Percentiles rank a stretch among this genome's conserved stretches.
Evolutionary conservation across 2,329 filamentous ascomycete species (phyloP).

Genomic region (Paecilomyces variotii): DNA sequence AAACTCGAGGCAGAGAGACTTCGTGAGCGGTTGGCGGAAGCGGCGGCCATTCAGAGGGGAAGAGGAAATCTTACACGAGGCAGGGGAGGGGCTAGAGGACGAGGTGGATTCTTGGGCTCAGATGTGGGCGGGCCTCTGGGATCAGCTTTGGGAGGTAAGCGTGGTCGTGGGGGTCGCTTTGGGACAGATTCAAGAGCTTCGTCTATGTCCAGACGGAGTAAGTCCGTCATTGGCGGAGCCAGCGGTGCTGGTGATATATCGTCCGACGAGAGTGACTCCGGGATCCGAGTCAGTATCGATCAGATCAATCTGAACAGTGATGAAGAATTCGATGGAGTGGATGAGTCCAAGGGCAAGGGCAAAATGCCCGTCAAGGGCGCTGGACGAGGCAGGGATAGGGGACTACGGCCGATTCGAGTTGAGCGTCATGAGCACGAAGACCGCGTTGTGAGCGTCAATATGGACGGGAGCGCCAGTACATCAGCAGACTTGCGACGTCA

Average conservation of each 20-base stretch:
- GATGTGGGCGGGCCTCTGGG: conserved; percentile 21
- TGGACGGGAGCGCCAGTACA: conserved; percentile 42
- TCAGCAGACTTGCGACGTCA: conserved; percentile 33
- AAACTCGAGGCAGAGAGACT: conserved; percentile 34
- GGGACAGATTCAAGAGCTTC: conserved; percentile 17
- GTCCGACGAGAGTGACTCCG: conserved; percentile 40
- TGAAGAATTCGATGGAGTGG: conserved; percentile 35
- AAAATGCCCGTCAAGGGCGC: conserved; percentile 20
- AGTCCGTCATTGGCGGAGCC: conserved; percentile 19
- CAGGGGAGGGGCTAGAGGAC: conserved; percentile 22
- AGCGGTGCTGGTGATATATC: conserved; percentile 22
- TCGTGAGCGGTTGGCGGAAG: conserved; percentile 31
- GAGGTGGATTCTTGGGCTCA: conserved; percentile 18
- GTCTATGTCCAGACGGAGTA: conserved; percentile 20
- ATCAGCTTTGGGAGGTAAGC: conserved; percentile 17
- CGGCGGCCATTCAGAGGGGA: conserved; percentile 30
- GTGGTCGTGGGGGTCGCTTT: conserved; percentile 15
- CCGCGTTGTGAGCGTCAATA: conserved; percentile 45
- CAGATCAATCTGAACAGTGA: conserved; percentile 49
- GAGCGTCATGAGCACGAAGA: conserved; percentile 49
- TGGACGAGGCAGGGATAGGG: conserved; percentile 17
- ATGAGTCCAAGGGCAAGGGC: conserved; percentile 21
- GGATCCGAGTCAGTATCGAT: conserved; percentile 48
- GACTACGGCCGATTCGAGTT: conserved; percentile 47
- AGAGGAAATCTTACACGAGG: conserved; percentile 21